These are phyloP conservation scores for Lactifluus subvellereus DNA, from an alignment of 768 basidiomycete genomes.

Conservation along the genomic window DNA sequence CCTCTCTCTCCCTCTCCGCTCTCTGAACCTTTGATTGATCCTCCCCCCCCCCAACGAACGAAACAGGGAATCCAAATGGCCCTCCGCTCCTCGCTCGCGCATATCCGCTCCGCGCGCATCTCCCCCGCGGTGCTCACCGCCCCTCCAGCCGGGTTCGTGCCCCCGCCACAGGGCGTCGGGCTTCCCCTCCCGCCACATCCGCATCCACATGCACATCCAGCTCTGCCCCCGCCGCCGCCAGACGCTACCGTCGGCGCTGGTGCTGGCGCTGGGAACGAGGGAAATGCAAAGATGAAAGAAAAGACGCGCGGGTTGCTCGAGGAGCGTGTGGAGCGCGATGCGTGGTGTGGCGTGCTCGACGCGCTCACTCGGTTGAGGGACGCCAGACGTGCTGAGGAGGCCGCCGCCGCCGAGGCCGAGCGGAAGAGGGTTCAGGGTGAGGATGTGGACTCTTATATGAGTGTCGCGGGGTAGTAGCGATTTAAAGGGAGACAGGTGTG, in stretches of 20 bases:
- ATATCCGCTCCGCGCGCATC: conserved; percentile 75
- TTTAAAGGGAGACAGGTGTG: not conserved
- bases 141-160: conserved; percentile 64
- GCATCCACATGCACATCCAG: no score
- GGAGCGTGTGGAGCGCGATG: conserved; percentile 66
- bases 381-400: not conserved
- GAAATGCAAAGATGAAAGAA: not conserved
- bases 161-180: conserved; percentile 74
- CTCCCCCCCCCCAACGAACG: not conserved
- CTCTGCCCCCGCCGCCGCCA: not conserved
- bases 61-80: conserved; percentile 66
- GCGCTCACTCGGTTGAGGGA: conserved; percentile 40
- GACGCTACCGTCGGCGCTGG: conserved; percentile 28
- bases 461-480: not conserved
- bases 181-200: conserved; percentile 52
- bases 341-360: conserved; percentile 69
- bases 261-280: not conserved
- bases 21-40: not conserved
- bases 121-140: conserved; percentile 86
- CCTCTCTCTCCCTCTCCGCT: not conserved
- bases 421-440: not conserved
- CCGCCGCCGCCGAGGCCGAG: not conserved
- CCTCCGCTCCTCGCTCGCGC: conserved; percentile 75
- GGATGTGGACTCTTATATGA: not conserved
- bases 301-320: conserved; percentile 67